These are phyloP conservation scores for Aspergillus flavus DNA, from an alignment of 2,329 filamentous ascomycete species.

Conservation along the genomic window DNA sequence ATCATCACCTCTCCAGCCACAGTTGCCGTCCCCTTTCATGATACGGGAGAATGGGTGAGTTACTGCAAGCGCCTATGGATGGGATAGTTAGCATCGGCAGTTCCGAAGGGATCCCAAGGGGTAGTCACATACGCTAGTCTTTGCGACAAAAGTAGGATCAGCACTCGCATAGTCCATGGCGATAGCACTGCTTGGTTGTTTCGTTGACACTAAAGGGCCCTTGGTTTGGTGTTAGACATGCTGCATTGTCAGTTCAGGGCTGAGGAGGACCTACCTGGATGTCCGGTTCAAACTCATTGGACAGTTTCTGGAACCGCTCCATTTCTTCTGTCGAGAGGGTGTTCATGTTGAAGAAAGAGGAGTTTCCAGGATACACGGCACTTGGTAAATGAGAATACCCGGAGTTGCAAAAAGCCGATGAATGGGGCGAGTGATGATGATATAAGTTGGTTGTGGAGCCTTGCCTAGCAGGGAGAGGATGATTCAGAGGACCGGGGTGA, in stretches of 20 bases:
- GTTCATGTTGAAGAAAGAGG: slow-evolving; percentile 37
- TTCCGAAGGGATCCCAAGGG: neutral
- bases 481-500: slow-evolving; percentile 35
- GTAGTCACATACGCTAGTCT: slow-evolving; percentile 68
- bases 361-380: slow-evolving; percentile 17
- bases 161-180: slow-evolving; percentile 85
- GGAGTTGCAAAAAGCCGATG: slow-evolving; percentile 25
- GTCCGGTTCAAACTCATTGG: slow-evolving; percentile 62
- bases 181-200: slow-evolving; percentile 75
- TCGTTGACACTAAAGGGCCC: slow-evolving; percentile 82
- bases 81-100: slow-evolving; percentile 16
- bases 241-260: neutral
- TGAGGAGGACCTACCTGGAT: slow-evolving; percentile 47
- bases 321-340: slow-evolving; percentile 55
- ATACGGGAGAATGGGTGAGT: slow-evolving; percentile 87
- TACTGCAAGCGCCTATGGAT: slow-evolving; percentile 72
- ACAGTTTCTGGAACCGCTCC: slow-evolving; percentile 64
- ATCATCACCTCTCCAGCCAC: slow-evolving; percentile 90
- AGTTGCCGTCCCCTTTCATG: slow-evolving; percentile 90
- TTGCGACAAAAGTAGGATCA: slow-evolving; percentile 80
- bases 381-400: slow-evolving; percentile 26
- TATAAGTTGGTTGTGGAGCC: slow-evolving; percentile 24
- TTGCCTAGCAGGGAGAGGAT: slow-evolving; percentile 33
- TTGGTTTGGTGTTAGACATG: slow-evolving; percentile 46
- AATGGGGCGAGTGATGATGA: slow-evolving; percentile 26